phyloP scores from a whole-genome alignment of 2,329 filamentous ascomycete genomes.

The Plectosphaerella sp. region DNA sequence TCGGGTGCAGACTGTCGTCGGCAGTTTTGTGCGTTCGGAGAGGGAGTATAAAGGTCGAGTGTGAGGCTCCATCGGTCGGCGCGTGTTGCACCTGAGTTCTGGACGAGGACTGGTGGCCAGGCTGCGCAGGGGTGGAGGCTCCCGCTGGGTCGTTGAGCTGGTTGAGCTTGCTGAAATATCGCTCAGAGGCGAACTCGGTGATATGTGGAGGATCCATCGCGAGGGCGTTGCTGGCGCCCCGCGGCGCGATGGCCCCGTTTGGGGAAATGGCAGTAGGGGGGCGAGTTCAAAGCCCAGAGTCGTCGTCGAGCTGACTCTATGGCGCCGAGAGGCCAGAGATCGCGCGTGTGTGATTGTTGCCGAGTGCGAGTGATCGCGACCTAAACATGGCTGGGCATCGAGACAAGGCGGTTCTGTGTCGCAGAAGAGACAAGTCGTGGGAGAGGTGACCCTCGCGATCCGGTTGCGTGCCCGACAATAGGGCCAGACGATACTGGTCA shows the following conservation, averaged over 20 bases:
- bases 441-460: too few species aligned
- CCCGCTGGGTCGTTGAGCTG: constrained; percentile 37
- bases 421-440: too few species aligned
- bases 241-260: background rate
- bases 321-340: background rate
- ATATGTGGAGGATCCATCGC: constrained; percentile 59
- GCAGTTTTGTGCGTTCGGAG: constrained; percentile 33
- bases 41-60: constrained; percentile 45
- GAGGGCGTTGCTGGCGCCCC: constrained; percentile 9
- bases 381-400: constrained; percentile 28
- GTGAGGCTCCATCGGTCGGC: constrained; percentile 14
- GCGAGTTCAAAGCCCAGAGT: constrained; percentile 5
- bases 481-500: too few species aligned
- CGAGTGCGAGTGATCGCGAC: constrained; percentile 17
- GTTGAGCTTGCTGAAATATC: constrained; percentile 58
- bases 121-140: constrained; percentile 34
- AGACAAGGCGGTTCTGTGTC: background rate
- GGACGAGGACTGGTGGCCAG: constrained; percentile 23
- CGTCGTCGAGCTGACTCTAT: constrained; percentile 4
- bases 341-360: constrained; percentile 12
- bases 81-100: constrained; percentile 15
- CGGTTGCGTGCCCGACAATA: too few species aligned
- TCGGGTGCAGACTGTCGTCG: constrained; percentile 13
- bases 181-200: constrained; percentile 63
- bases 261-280: background rate